A percentile compares a stretch with the other conserved stretches of the same genome.
phyloP scores from a whole-genome alignment of 2,329 filamentous ascomycete species.

The Paradendryphiella salina region DNA sequence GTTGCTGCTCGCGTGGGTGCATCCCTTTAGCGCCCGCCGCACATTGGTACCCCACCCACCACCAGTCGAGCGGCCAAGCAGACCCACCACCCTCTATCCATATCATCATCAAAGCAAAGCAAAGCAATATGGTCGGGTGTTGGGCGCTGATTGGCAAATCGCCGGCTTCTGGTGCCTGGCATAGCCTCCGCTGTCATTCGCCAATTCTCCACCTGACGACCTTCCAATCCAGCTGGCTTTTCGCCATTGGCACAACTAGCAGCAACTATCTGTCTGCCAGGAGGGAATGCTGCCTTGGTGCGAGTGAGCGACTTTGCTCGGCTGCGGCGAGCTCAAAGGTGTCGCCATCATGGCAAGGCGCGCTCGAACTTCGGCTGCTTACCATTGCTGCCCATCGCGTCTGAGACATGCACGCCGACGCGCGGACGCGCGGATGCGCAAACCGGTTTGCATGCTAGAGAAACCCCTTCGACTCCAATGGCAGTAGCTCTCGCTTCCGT shows the following conservation, averaged over 20 bases:
- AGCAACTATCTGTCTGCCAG: neutral
- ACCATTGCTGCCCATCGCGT: slow-evolving; percentile 33
- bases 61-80: slow-evolving; percentile 26
- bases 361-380: slow-evolving; percentile 21
- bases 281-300: neutral
- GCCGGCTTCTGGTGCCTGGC: slow-evolving; percentile 27
- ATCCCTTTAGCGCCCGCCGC: slow-evolving; percentile 25
- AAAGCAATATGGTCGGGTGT: slow-evolving; percentile 30
- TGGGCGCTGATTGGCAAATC: slow-evolving; percentile 33
- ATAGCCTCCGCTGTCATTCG: slow-evolving; percentile 25
- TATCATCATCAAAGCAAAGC: slow-evolving; percentile 15
- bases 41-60: slow-evolving; percentile 18
- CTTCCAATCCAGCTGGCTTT: slow-evolving; percentile 1
- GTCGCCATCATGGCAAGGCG: slow-evolving; percentile 2
- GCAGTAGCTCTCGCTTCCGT: slow-evolving; percentile 1
- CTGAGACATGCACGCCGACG: slow-evolving; percentile 26
- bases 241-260: slow-evolving; percentile 3
- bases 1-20: slow-evolving; percentile 20
- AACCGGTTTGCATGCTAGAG: slow-evolving; percentile 8
- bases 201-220: slow-evolving; percentile 13
- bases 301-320: neutral
- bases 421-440: slow-evolving; percentile 13
- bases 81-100: slow-evolving; percentile 15
- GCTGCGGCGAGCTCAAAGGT: neutral
- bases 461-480: slow-evolving; percentile 17